Conservation (phyloP, 495 filamentous ascomycete genomes). For the Aspergillus taichungensis region DNA sequence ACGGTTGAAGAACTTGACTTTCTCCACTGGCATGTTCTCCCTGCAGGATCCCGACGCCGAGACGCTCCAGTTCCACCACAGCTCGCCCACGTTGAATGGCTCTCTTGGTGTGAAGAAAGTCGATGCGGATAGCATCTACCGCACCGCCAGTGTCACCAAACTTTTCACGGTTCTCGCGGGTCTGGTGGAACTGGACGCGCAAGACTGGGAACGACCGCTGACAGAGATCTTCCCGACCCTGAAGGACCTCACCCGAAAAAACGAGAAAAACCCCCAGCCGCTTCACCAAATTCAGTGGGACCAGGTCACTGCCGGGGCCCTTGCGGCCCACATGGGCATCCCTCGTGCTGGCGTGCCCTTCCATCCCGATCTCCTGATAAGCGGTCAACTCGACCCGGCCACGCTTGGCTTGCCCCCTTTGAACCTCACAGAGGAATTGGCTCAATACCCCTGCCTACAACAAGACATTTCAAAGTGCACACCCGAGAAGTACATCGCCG, state of each 20-base stretch:
- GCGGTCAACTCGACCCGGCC: conserved; percentile 7
- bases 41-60: conserved; percentile 24
- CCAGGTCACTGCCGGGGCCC: conserved; percentile 32
- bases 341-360: conserved; percentile 28
- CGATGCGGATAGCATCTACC: conserved; percentile 40
- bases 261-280: conserved; percentile 2
- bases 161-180: conserved; percentile 38
- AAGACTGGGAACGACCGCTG: conserved; percentile 36
- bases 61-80: conserved; percentile 27
- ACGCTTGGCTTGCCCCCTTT: conserved; percentile 25
- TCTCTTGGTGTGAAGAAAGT: conserved; percentile 28
- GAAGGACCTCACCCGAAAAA: conserved; percentile 16
- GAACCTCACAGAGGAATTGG: conserved; percentile 14
- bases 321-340: conserved; percentile 35
- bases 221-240: conserved; percentile 38
- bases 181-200: conserved; percentile 23
- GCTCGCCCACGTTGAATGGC: neutral
- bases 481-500: conserved; percentile 6
- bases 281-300: conserved; percentile 30
- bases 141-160: conserved; percentile 45
- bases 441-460: conserved; percentile 13
- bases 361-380: conserved; percentile 1
- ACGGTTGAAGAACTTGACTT: conserved; percentile 31
- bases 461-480: neutral
- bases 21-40: conserved; percentile 32